phyloP scores from a whole-genome alignment of 2,329 filamentous ascomycete genomes.

The Penicillium brevicompactum region DNA sequence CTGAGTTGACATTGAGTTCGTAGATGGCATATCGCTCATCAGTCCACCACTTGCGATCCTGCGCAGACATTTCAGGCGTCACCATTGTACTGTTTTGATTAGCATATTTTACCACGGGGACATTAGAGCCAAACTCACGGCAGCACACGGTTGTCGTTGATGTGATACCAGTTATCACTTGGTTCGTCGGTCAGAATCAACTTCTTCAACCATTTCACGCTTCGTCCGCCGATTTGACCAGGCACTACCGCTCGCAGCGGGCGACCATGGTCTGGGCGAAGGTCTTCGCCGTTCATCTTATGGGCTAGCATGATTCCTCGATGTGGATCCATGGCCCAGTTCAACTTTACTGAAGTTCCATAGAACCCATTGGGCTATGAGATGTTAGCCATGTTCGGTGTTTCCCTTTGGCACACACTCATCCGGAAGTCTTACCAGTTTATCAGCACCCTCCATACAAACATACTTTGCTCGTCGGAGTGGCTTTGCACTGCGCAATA shows the following conservation, averaged over 20 bases:
- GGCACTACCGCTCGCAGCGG: constrained; percentile 82
- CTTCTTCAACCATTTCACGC: constrained; percentile 88
- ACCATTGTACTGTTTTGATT: constrained; percentile 67
- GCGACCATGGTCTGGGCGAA: constrained; percentile 82
- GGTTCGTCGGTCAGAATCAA: constrained; percentile 76
- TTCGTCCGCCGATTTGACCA: constrained; percentile 87
- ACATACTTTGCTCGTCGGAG: constrained; percentile 74
- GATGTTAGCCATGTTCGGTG: constrained; percentile 8
- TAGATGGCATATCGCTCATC: constrained; percentile 94
- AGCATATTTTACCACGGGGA: not conserved
- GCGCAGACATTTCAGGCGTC: constrained; percentile 75
- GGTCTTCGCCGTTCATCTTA: constrained; percentile 82
- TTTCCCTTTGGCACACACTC: not conserved
- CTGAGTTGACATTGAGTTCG: constrained; percentile 85
- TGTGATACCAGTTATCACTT: constrained; percentile 94
- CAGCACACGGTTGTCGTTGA: constrained; percentile 87
- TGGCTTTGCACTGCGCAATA: constrained; percentile 70
- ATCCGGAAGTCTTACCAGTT: constrained; percentile 53
- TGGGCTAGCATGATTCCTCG: constrained; percentile 84
- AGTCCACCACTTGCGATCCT: constrained; percentile 75
- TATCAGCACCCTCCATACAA: constrained; percentile 89
- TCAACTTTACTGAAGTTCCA: constrained; percentile 83
- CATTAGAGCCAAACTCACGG: constrained; percentile 51
- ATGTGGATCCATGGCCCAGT: constrained; percentile 83
- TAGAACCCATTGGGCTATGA: constrained; percentile 78